Percentiles rank a stretch among this genome's conserved stretches.
phyloP scores from a whole-genome alignment of 1,284 basidiomycete genomes.

The Ganoderma lucidum region DNA sequence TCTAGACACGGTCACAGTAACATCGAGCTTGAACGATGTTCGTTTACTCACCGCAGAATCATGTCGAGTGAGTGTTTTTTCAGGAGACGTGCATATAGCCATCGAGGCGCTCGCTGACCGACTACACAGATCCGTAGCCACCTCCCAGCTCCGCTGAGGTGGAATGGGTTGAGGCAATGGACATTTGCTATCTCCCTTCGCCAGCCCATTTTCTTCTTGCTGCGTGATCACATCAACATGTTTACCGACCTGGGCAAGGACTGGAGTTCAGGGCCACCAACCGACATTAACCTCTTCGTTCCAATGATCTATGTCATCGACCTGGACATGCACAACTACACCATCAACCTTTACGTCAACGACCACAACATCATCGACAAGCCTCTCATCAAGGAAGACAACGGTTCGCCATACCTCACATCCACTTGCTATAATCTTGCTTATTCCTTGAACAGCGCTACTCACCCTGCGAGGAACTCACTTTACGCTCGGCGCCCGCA shows the following conservation, averaged over 20 bases:
- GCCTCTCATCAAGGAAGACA: constrained; percentile 79
- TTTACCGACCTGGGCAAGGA: constrained; percentile 89
- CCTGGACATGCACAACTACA: constrained; percentile 77
- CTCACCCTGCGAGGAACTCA: constrained; percentile 70
- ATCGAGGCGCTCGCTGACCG: not conserved
- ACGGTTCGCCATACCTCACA: constrained; percentile 59
- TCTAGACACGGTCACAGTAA: constrained; percentile 80
- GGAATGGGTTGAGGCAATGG: constrained; percentile 84
- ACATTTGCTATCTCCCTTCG: constrained; percentile 73
- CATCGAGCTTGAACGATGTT: constrained; percentile 89
- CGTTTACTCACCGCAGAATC: constrained; percentile 78
- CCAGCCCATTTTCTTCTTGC: constrained; percentile 76
- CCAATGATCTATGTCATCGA: constrained; percentile 82
- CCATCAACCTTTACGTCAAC: constrained; percentile 86
- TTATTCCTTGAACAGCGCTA: constrained; percentile 59
- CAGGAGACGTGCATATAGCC: too few relatives aligned
- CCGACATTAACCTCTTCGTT: constrained; percentile 82
- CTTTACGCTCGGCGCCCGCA: constrained; percentile 59
- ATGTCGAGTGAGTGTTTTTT: constrained; percentile 62
- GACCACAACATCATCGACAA: constrained; percentile 97
- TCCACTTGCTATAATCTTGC: not conserved
- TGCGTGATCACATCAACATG: constrained; percentile 94
- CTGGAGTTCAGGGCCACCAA: constrained; percentile 84
- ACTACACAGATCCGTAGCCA: constrained; percentile 63
- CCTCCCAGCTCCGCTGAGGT: constrained; percentile 69